Evolutionary conservation across 805 yeast species (phyloP).

Genomic region (Sungouiella blattae): DNA sequence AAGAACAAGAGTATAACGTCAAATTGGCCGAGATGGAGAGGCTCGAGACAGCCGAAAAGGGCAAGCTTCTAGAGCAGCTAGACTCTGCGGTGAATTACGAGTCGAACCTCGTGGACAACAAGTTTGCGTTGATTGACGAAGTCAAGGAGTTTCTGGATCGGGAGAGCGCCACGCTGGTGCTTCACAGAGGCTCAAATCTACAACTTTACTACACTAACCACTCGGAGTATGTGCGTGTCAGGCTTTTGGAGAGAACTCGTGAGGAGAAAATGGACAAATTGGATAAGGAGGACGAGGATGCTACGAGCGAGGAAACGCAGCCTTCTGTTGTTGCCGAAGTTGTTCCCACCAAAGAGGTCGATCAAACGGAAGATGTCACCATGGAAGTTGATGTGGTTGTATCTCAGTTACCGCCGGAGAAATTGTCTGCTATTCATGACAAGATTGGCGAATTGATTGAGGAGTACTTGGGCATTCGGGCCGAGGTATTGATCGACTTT

Average conservation of each 20-base stretch:
- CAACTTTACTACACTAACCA: slow-evolving; percentile 40
- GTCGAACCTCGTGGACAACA: slow-evolving; percentile 31
- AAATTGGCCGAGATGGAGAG: slow-evolving; percentile 12
- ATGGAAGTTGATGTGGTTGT: slow-evolving; percentile 5
- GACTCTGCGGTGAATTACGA: slow-evolving; percentile 32
- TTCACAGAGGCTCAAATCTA: slow-evolving; percentile 3
- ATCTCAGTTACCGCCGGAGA: slow-evolving; percentile 8
- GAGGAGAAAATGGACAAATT: slow-evolving; percentile 44
- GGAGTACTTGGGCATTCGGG: slow-evolving; percentile 52
- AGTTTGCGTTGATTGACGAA: slow-evolving; percentile 33
- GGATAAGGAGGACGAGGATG: slow-evolving; percentile 36
- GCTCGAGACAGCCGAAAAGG: slow-evolving; percentile 17
- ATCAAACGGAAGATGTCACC: background rate
- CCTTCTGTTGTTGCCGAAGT: background rate
- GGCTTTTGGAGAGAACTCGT: slow-evolving; percentile 30
- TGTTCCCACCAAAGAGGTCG: background rate
- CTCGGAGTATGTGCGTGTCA: slow-evolving; percentile 38
- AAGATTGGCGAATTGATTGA: slow-evolving; percentile 44
- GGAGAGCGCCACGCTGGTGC: background rate
- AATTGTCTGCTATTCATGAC: slow-evolving; percentile 22
- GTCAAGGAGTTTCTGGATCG: slow-evolving; percentile 21
- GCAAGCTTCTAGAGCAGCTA: slow-evolving; percentile 19
- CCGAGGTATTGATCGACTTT: slow-evolving; percentile 46
- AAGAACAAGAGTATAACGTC: slow-evolving; percentile 19
- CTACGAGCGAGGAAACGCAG: slow-evolving; percentile 1